phyloP scores from a whole-genome alignment of 148 eudicot genomes.

The Camellia japonica region DNA sequence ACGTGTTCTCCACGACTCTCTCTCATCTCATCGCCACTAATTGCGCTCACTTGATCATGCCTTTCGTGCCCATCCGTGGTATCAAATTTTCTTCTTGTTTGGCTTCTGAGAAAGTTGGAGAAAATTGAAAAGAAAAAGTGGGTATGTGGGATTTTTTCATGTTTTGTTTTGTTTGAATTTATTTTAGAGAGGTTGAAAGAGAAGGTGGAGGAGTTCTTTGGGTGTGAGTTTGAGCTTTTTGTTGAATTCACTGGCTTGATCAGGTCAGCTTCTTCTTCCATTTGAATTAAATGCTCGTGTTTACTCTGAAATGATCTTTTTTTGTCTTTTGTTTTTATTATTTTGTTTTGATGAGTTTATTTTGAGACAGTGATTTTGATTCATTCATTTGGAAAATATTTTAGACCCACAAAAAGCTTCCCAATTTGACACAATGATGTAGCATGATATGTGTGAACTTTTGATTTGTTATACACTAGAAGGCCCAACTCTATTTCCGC shows the following conservation, averaged over 20 bases:
- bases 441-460: no score
- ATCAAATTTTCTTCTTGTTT: neutral
- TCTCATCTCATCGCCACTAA: conserved; percentile 94
- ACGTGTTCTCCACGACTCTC: conserved; percentile 92
- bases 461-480: no score
- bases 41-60: conserved; percentile 71
- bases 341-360: neutral
- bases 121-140: neutral
- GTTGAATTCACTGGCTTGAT: conserved; percentile 96
- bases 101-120: conserved; percentile 24
- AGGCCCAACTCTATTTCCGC: no score
- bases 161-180: conserved; percentile 3
- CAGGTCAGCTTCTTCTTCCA: conserved; percentile 40
- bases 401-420: no score
- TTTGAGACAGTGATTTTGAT: neutral
- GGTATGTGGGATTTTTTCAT: neutral
- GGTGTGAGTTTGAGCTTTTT: conserved; percentile 74
- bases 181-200: conserved; percentile 63
- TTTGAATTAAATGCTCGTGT: neutral
- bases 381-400: neutral
- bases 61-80: conserved; percentile 82
- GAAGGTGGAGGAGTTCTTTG: conserved; percentile 77
- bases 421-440: no score
- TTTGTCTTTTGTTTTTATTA: no score
- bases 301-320: neutral